phyloP scores from a whole-genome alignment of 2,329 filamentous ascomycete genomes.

The Talaromyces sp. region DNA sequence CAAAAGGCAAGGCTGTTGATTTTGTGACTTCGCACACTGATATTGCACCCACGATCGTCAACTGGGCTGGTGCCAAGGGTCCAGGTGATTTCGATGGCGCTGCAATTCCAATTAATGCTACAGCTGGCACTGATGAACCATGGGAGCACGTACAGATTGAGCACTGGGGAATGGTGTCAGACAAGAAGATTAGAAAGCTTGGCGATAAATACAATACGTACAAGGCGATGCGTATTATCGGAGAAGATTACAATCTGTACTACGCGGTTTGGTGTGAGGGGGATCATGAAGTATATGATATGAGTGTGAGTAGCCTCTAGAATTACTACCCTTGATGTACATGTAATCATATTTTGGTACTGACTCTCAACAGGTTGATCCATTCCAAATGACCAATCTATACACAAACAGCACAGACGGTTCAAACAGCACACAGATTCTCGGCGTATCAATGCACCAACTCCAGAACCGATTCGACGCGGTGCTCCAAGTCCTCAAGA shows the following conservation, averaged over 20 bases:
- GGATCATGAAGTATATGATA: slow-evolving; percentile 36
- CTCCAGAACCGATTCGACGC: neutral
- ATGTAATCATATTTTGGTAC: too few relatives aligned
- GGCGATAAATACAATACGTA: neutral
- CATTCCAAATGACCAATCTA: neutral
- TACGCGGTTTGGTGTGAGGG: slow-evolving; percentile 37
- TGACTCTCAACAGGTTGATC: neutral
- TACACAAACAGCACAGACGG: neutral
- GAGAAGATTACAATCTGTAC: slow-evolving; percentile 31
- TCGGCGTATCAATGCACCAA: neutral
- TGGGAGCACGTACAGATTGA: neutral
- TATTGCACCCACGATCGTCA: too few relatives aligned
- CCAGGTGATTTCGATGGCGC: too few relatives aligned
- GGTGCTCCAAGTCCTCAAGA: too few relatives aligned
- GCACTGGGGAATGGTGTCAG: neutral
- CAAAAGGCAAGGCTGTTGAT: too few relatives aligned
- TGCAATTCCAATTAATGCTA: too few relatives aligned
- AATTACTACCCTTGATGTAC: neutral
- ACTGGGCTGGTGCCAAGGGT: too few relatives aligned
- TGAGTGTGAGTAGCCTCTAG: slow-evolving; percentile 18
- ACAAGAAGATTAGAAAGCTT: neutral
- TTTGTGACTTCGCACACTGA: too few relatives aligned
- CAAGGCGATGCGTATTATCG: slow-evolving; percentile 13
- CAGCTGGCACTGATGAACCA: too few relatives aligned
- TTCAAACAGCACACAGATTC: neutral